Evolutionary conservation across 2,329 filamentous ascomycete genomes (phyloP), one percentile per base, ranked within the genome.

Genomic region (Phoma herbarum): DNA sequence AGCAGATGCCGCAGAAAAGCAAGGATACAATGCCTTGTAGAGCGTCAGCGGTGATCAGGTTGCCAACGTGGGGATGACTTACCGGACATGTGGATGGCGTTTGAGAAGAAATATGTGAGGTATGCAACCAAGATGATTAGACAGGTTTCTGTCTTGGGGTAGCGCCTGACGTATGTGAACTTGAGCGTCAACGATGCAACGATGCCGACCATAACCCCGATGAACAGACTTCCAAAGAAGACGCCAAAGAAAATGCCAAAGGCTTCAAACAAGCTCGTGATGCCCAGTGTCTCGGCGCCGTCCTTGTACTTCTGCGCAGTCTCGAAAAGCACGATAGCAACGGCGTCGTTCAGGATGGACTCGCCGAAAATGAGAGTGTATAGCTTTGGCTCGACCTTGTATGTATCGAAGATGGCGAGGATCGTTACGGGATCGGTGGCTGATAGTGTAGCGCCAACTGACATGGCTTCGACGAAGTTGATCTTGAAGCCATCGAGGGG

Each of bases 311-410:
- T 90, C 76, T 97, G 94, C 11, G 95, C 95, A 4, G 95, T 97
- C 81, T 99, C 94, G 79, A 99, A 99, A 67, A 99, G 87, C 73
- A 99, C 95, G 77, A 99, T 99, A 65, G 95, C 95, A 73, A 99
- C 94, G 43, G 95, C 95, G 81, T 99, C 95, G 77, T 99, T 99
- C 55, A 99, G 82, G 60, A 99, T 98, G 8, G 94, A 96, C 80
- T 99, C 95, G 75, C 95, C 95, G 77, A 99, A 99, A 67, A 99
- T 99, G 76, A 99, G 89, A 28, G 95, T 99, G 80, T 99, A 99
- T 18, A 99, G 86, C 80, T 98, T 98, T 2, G 95, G 95, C 72
- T 99, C 95, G 70, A 99, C 95, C 80, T 98, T 98, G 86, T 98
- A 99, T 1, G 95, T 91, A 78, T 97, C 98, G 86, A 99, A 99